Evolutionary conservation across 345 rosid genomes (phyloP).

Genomic region (Lagerstroemia speciosa): DNA sequence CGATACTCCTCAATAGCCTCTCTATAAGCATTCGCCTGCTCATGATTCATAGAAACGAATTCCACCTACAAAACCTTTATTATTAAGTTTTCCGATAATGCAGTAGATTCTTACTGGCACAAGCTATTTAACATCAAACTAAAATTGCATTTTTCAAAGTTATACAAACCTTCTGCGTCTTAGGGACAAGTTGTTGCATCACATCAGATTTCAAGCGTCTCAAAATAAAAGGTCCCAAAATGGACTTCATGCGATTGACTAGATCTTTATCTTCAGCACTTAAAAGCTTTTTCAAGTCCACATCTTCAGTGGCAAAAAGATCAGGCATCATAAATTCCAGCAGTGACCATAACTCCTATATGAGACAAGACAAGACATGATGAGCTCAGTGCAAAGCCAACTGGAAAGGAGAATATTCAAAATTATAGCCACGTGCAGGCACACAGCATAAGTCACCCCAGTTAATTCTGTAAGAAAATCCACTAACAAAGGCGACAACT

Average conservation of each 20-base stretch:
- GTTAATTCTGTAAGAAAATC: neutral
- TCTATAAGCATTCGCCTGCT: constrained; percentile 69
- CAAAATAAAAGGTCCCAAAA: constrained; percentile 90
- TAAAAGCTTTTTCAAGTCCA: constrained; percentile 79
- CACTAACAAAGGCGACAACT: neutral
- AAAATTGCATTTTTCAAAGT: neutral
- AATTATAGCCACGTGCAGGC: neutral
- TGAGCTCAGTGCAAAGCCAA: neutral
- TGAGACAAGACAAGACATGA: no score
- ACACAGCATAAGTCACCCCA: neutral
- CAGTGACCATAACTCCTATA: constrained; percentile 92
- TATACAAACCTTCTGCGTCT: constrained; percentile 64
- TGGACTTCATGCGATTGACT: constrained; percentile 86
- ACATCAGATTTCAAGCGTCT: constrained; percentile 94
- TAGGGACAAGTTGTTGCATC: constrained; percentile 94
- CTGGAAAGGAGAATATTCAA: neutral
- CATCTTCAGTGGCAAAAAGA: constrained; percentile 85
- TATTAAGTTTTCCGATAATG: constrained; percentile 3
- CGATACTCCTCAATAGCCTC: constrained; percentile 94
- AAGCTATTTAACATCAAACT: neutral
- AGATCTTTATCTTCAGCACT: constrained; percentile 77
- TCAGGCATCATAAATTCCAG: constrained; percentile 96
- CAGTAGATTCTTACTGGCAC: neutral
- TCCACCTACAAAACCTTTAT: constrained; percentile 54
- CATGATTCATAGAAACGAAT: constrained; percentile 68